Percentiles rank a stretch among this genome's conserved stretches.
Evolutionary conservation across 306 rosid species (phyloP).

Genomic region (Prunus kanzakura): DNA sequence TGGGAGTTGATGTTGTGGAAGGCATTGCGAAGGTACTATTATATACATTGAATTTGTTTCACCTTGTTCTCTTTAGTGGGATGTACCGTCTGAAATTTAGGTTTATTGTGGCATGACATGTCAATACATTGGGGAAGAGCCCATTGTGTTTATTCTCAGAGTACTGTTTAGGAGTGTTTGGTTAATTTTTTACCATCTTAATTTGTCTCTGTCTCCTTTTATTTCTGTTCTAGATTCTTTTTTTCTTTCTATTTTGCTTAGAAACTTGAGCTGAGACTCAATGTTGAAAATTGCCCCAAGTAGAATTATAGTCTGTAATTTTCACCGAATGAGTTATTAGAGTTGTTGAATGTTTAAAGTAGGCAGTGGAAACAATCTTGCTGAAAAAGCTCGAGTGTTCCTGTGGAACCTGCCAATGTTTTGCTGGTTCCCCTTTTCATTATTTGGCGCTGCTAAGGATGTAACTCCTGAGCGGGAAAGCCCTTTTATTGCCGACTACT

Average conservation of each 20-base stretch:
- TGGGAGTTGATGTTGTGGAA: constrained; percentile 92
- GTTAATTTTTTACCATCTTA: background rate
- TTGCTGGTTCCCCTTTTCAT: background rate
- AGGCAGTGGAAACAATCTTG: background rate
- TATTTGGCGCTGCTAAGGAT: background rate
- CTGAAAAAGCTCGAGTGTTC: background rate
- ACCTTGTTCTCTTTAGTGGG: background rate
- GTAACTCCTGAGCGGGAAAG: background rate
- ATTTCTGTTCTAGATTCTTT: background rate
- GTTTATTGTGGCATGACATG: background rate
- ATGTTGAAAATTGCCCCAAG: background rate
- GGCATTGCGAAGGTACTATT: constrained; percentile 80
- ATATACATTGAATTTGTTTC: background rate
- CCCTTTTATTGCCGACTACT: background rate
- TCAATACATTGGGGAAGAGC: background rate
- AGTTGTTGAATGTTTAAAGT: background rate
- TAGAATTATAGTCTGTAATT: background rate
- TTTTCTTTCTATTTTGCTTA: background rate
- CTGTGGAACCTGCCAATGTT: background rate
- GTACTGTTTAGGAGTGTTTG: background rate
- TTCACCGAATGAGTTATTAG: background rate
- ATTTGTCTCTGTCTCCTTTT: background rate
- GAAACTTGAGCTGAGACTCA: background rate
- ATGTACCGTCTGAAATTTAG: constrained; percentile 8
- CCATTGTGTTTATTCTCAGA: background rate